A percentile compares a stretch with the other conserved stretches of the same genome.
These are phyloP conservation scores for Daucus carota DNA, from an alignment of 129 eudicot genomes.

Conservation along the genomic window DH1_v3.0 NC_030383.2:63671001-63671500, in stretches of 20 bases:
- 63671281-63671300: neutral
- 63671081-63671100: neutral
- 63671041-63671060: neutral
- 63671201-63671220: neutral
- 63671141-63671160: neutral
- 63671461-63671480: neutral
- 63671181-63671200: neutral
- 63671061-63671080: neutral
- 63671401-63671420: neutral
- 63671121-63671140: neutral
- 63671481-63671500: neutral
- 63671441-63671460: neutral
- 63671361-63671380: neutral
- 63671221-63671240: neutral
- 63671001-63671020: neutral
- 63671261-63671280: neutral
- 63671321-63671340: neutral
- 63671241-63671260: neutral
- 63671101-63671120: neutral
- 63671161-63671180: neutral
- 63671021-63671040: neutral
- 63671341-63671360: neutral
- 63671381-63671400: neutral
- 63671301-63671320: neutral
- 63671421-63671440: neutral